Evolutionary conservation across 2,329 filamentous ascomycete genomes (phyloP).

Genomic region (Dothideomycetes sp.): DNA sequence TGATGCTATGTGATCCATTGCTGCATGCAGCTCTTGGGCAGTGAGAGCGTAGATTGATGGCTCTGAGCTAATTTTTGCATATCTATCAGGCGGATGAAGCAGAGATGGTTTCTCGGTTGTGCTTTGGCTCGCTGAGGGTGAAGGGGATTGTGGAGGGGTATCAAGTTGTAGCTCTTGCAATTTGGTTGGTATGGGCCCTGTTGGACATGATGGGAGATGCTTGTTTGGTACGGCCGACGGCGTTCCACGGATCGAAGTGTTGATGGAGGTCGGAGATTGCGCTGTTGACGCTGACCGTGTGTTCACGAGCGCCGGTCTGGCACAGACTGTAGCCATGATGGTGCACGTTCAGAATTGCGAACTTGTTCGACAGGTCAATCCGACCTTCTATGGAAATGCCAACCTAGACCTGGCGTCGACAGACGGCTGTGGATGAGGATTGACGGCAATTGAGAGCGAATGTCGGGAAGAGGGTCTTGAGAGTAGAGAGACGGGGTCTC

Average conservation of each 20-base stretch:
- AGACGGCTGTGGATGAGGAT: neutral
- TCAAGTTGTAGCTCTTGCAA: slow-evolving; percentile 25
- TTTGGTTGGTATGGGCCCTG: slow-evolving; percentile 54
- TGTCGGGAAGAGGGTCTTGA: neutral
- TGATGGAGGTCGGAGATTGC: slow-evolving; percentile 49
- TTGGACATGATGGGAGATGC: slow-evolving; percentile 80
- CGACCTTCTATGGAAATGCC: neutral
- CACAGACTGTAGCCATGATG: slow-evolving; percentile 35
- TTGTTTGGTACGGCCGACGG: slow-evolving; percentile 70
- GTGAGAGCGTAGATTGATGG: slow-evolving; percentile 65
- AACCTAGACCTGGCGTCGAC: neutral
- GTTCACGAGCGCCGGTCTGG: slow-evolving; percentile 29
- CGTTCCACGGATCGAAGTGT: slow-evolving; percentile 46
- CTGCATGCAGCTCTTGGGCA: slow-evolving; percentile 57
- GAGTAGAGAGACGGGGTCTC: neutral
- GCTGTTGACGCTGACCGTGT: slow-evolving; percentile 39
- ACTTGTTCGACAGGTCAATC: neutral
- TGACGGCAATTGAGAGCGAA: neutral
- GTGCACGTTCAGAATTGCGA: slow-evolving; percentile 1
- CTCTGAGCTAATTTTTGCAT: slow-evolving; percentile 45
- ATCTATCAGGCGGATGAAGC: slow-evolving; percentile 63
- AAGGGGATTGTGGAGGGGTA: slow-evolving; percentile 48
- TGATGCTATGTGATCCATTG: slow-evolving; percentile 64
- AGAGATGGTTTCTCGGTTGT: slow-evolving; percentile 56
- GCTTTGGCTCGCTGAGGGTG: slow-evolving; percentile 40